Conservation (phyloP, 2,329 filamentous ascomycete species). For the Hymenotorrendiella dingleyae region DNA sequence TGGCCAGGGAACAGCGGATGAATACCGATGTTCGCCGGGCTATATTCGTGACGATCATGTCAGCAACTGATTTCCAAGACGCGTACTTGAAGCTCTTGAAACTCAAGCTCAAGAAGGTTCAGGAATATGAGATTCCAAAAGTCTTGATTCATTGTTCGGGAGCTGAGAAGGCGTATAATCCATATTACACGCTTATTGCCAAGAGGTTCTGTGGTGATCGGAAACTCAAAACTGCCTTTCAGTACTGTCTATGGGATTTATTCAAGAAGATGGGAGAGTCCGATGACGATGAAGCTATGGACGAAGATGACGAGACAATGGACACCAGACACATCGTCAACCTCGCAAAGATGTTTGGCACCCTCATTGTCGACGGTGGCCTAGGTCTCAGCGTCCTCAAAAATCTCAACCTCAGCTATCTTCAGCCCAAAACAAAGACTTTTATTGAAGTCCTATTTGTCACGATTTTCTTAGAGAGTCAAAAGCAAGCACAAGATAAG, state of each 20-base stretch:
- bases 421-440: slow-evolving; percentile 68
- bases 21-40: slow-evolving; percentile 42
- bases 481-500: slow-evolving; percentile 40
- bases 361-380: slow-evolving; percentile 53
- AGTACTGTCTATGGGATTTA: slow-evolving; percentile 79
- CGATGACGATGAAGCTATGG: slow-evolving; percentile 51
- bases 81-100: slow-evolving; percentile 75
- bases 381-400: slow-evolving; percentile 56
- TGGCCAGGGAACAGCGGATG: slow-evolving; percentile 32
- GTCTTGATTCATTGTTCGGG: slow-evolving; percentile 85
- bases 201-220: slow-evolving; percentile 69
- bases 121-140: slow-evolving; percentile 79
- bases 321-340: slow-evolving; percentile 58
- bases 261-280: slow-evolving; percentile 83
- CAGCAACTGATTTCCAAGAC: slow-evolving; percentile 76
- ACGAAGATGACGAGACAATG: slow-evolving; percentile 42
- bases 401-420: slow-evolving; percentile 70
- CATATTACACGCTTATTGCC: slow-evolving; percentile 86
- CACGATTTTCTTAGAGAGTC: slow-evolving; percentile 63
- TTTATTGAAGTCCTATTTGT: slow-evolving; percentile 80
- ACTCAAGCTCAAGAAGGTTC: slow-evolving; percentile 76
- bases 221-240: slow-evolving; percentile 75
- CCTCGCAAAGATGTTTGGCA: slow-evolving; percentile 60
- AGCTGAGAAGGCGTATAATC: slow-evolving; percentile 79
- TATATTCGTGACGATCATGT: slow-evolving; percentile 91